These are phyloP conservation scores for Kwoniella shivajii DNA, from an alignment of 1,284 basidiomycete species.

Conservation along the genomic window DNA sequence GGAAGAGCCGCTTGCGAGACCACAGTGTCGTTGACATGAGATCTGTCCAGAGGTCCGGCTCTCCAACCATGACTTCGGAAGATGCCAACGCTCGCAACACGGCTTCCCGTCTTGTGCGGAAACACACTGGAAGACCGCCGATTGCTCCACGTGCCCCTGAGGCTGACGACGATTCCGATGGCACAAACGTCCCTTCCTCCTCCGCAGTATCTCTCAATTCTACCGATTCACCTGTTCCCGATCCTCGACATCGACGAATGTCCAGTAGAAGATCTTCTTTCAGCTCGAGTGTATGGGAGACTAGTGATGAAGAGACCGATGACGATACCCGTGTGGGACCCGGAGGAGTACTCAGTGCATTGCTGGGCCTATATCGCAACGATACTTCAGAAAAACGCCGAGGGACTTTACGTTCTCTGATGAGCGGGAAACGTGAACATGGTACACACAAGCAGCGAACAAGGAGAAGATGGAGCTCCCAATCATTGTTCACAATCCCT, in stretches of 20 bases:
- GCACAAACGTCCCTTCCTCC: constrained; percentile 6
- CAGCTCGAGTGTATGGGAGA: constrained; percentile 6
- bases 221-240: constrained; percentile 3
- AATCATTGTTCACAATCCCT: constrained; percentile 16
- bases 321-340: constrained; percentile 2
- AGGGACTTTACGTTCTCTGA: constrained; percentile 4
- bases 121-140: constrained; percentile 17
- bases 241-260: background rate
- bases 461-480: constrained; percentile 18
- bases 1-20: constrained; percentile 9
- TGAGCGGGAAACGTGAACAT: background rate
- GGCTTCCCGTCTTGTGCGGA: constrained; percentile 15
- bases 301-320: constrained; percentile 6
- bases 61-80: background rate
- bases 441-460: background rate
- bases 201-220: constrained; percentile 10
- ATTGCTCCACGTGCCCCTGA: background rate
- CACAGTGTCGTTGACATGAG: constrained; percentile 12
- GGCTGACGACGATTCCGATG: background rate
- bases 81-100: background rate
- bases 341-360: constrained; percentile 17
- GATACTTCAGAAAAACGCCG: background rate
- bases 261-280: constrained; percentile 6
- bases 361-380: constrained; percentile 16
- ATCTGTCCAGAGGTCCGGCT: background rate